phyloP scores from a whole-genome alignment of 192 early-diverging fungal species.

The Mortierella antarctica region DNA sequence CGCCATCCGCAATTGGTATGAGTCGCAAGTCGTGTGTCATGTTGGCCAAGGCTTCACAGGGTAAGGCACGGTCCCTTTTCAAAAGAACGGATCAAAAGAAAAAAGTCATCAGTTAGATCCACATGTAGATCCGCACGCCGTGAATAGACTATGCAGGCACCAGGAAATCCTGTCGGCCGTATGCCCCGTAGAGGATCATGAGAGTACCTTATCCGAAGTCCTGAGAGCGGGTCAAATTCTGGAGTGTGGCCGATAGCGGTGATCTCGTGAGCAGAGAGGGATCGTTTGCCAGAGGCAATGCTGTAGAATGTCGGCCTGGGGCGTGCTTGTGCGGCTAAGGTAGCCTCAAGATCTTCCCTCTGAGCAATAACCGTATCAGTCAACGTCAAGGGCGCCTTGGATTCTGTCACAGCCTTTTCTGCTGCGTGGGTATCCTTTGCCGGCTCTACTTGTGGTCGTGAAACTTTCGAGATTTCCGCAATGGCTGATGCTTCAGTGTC shows the following conservation, averaged over 20 bases:
- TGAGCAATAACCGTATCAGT: slow-evolving; percentile 14
- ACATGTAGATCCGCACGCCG: too few relatives aligned
- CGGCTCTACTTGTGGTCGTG: too few relatives aligned
- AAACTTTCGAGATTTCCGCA: background rate
- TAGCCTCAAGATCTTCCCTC: slow-evolving; percentile 2
- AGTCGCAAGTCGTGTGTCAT: slow-evolving; percentile 16
- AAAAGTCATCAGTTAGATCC: background rate
- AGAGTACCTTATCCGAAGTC: slow-evolving; percentile 26
- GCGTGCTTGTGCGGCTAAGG: background rate
- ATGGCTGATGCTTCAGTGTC: background rate
- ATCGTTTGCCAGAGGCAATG: background rate
- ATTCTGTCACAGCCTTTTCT: too few relatives aligned
- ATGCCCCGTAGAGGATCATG: background rate
- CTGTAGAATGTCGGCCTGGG: slow-evolving; percentile 23
- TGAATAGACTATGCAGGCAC: background rate
- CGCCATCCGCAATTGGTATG: slow-evolving; percentile 34
- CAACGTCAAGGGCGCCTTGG: background rate
- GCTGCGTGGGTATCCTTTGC: too few relatives aligned
- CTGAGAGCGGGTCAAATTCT: slow-evolving; percentile 21
- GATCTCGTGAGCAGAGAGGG: background rate
- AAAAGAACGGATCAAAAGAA: background rate
- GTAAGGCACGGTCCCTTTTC: slow-evolving; percentile 15
- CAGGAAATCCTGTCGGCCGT: background rate
- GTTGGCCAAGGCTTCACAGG: slow-evolving; percentile 10
- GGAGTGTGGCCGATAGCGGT: background rate